Evolutionary conservation across 1,284 basidiomycete genomes (phyloP), one percentile per base, ranked within the genome.

Genomic region (Heterobasidion annosum): DNA sequence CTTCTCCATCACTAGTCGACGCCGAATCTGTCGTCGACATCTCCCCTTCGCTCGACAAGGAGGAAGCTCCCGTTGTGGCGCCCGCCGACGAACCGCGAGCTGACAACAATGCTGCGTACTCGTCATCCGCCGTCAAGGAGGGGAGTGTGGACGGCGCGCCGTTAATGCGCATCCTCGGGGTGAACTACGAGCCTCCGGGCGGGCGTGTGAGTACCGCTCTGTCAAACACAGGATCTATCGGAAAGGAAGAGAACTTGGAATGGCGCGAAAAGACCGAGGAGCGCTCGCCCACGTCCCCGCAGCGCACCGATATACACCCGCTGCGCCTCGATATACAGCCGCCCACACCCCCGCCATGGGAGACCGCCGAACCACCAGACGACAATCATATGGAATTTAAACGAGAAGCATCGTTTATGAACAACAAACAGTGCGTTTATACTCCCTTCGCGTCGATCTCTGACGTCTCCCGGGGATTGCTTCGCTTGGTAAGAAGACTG

Each of bases 281-380:
- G 54, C 40, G 49, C 45, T 8, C 45, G 50, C 45, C 48, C 18
- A 37, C 52, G 34, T 48, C 54, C 12, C 48, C 53, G 5, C 48
- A 52, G 50, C 48, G 51, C 13, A 61, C 59, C 46, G 59, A 58
- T 42, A 59, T 61, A 40, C 67, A 67, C 57, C 66, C 66, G 46
- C 59, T 74, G 47, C 61, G 64, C 32, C 62, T 70, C 51, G 65
- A 69, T 53, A 61, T 67, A 37, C 73, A 74, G 54, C 64, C 73
- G 19, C 67, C 73, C 19, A 76, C 79, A 32, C 79, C 81, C 18
- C 76, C 77, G 58, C 77, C 77, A 19, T 86, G 85, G 83, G 84
- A 84, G 50, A 66, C 77, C 76, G 7, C 76, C 78, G 16, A 19
- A 10, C 37, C n/a, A n/a, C 25, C 45, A 19, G 15, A 16, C 25